Conservation (phyloP, 305 asterid species). For the Lippia alba region DNA sequence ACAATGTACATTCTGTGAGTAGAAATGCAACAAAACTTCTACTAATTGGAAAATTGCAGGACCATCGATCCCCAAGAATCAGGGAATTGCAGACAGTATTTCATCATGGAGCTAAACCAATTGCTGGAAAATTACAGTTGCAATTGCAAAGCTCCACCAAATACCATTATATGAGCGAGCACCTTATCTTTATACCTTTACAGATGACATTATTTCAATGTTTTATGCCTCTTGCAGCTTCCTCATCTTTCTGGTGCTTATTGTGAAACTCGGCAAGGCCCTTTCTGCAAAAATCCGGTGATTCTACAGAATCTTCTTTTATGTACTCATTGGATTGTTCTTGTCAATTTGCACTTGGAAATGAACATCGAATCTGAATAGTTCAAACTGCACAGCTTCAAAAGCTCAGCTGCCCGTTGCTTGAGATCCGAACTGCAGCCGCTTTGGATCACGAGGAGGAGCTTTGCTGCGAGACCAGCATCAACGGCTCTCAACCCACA, state of each 20-base stretch:
- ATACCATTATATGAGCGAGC: slow-evolving; percentile 28
- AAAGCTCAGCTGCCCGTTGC: slow-evolving; percentile 68
- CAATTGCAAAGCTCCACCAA: slow-evolving; percentile 43
- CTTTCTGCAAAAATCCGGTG: neutral
- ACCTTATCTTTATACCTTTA: slow-evolving; percentile 41
- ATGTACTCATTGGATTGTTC: slow-evolving; percentile 58
- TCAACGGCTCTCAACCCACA: slow-evolving; percentile 63
- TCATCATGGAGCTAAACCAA: slow-evolving; percentile 45
- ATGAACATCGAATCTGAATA: slow-evolving; percentile 61
- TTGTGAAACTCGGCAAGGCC: slow-evolving; percentile 10
- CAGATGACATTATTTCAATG: slow-evolving; percentile 34
- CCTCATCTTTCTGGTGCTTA: slow-evolving; percentile 27
- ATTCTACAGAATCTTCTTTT: neutral
- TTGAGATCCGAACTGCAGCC: slow-evolving; percentile 53
- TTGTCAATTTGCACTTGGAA: slow-evolving; percentile 67
- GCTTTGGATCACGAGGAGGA: slow-evolving; percentile 64
- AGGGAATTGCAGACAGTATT: slow-evolving; percentile 25
- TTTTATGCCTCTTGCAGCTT: slow-evolving; percentile 16
- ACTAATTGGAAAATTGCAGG: slow-evolving; percentile 38
- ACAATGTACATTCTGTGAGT: slow-evolving; percentile 38
- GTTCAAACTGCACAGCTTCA: slow-evolving; percentile 69
- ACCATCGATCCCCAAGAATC: slow-evolving; percentile 40
- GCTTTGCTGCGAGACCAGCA: slow-evolving; percentile 66
- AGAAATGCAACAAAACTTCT: slow-evolving; percentile 33
- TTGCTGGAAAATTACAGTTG: slow-evolving; percentile 54